A percentile compares a stretch with the other conserved stretches of the same genome.
These are phyloP conservation scores for Plenodomus lindquistii DNA, from an alignment of 2,329 filamentous ascomycete species.

Conservation along the genomic window DNA sequence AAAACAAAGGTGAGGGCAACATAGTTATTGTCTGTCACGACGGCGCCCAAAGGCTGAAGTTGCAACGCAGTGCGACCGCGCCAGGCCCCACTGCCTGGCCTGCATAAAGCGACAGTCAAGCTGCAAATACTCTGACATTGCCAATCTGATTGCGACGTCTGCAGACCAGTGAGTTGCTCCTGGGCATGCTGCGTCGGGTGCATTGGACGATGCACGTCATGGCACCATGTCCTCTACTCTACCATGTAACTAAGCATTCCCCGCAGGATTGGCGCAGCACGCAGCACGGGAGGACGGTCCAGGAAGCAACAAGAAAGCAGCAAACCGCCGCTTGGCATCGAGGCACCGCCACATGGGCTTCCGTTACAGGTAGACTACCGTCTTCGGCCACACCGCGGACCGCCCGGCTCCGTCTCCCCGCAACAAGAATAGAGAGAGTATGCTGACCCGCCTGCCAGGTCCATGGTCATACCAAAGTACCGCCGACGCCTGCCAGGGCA, in stretches of 20 bases:
- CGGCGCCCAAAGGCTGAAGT: slow-evolving; percentile 12
- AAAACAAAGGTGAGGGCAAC: slow-evolving; percentile 70
- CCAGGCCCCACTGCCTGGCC: slow-evolving; percentile 59
- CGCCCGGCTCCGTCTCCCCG: not conserved
- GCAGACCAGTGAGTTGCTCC: slow-evolving; percentile 59
- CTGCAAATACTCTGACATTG: slow-evolving; percentile 76
- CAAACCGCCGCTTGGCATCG: slow-evolving; percentile 33
- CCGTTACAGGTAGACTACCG: slow-evolving; percentile 34
- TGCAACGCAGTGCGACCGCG: slow-evolving; percentile 68
- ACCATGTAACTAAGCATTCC: slow-evolving; percentile 28
- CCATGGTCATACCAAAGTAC: slow-evolving; percentile 27
- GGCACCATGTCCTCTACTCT: too few species aligned
- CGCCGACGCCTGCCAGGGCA: slow-evolving; percentile 31
- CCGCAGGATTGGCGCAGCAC: slow-evolving; percentile 31
- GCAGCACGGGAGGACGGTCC: slow-evolving; percentile 25
- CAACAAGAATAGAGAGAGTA: too few species aligned
- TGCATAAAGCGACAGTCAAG: slow-evolving; percentile 77
- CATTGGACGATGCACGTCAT: too few species aligned
- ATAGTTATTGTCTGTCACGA: not conserved
- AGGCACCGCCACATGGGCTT: slow-evolving; percentile 25
- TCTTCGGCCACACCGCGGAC: slow-evolving; percentile 12
- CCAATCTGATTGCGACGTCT: slow-evolving; percentile 65
- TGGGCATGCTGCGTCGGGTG: too few species aligned
- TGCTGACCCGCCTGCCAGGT: slow-evolving; percentile 20
- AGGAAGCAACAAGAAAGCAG: slow-evolving; percentile 30